A percentile compares a stretch with the other conserved stretches of the same genome.
phyloP scores from a whole-genome alignment of 805 yeast species.

The Vanderwaltozyma verrucispora region DNA sequence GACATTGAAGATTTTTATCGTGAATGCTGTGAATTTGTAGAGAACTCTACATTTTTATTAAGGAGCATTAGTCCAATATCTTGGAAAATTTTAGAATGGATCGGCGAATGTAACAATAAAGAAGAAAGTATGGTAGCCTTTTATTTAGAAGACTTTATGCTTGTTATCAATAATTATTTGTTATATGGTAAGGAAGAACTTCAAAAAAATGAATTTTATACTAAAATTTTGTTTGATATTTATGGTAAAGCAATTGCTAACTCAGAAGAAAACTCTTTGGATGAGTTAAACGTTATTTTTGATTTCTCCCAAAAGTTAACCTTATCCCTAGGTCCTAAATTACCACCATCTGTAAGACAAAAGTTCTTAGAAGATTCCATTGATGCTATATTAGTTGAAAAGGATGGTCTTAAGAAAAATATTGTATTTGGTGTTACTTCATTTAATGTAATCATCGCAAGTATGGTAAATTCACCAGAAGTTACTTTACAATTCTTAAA shows the following conservation, averaged over 20 bases:
- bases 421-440: constrained; percentile 26
- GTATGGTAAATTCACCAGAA: constrained; percentile 50
- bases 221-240: constrained; percentile 41
- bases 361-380: constrained; percentile 36
- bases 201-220: constrained; percentile 36
- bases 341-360: constrained; percentile 37
- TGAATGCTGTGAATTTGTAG: constrained; percentile 69
- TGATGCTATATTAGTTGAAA: constrained; percentile 22
- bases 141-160: constrained; percentile 66
- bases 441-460: constrained; percentile 50
- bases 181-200: constrained; percentile 47
- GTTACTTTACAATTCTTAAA: constrained; percentile 42
- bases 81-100: constrained; percentile 63
- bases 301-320: constrained; percentile 57
- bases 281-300: constrained; percentile 48
- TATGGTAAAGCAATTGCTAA: constrained; percentile 32
- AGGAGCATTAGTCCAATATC: constrained; percentile 54
- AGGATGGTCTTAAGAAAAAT: constrained; percentile 17
- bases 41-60: constrained; percentile 51
- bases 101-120: constrained; percentile 24
- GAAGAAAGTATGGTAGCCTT: constrained; percentile 44
- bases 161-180: constrained; percentile 65
- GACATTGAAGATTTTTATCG: constrained; percentile 63
- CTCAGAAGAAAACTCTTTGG: constrained; percentile 40
- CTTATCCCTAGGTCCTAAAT: constrained; percentile 41